A percentile compares a stretch with the other conserved stretches of the same genome.
Evolutionary conservation across 495 filamentous ascomycete genomes (phyloP).

Genomic region (Talaromyces proteolyticus): DNA sequence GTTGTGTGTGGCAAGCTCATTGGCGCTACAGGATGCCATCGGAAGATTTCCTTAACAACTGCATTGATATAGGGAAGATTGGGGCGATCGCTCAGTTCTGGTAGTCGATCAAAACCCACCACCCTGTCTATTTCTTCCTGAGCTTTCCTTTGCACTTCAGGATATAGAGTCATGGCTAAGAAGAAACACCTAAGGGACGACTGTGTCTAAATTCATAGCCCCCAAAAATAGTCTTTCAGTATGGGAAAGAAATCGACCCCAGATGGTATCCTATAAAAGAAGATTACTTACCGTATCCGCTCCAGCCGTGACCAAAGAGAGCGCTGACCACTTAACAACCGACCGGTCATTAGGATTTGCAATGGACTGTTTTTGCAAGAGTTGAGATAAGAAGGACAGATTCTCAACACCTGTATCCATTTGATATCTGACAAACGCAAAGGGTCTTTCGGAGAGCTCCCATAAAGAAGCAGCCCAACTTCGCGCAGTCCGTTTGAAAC

Average conservation of each 20-base stretch:
- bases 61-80: slow-evolving; percentile 37
- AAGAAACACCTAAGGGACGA: slow-evolving; percentile 30
- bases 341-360: slow-evolving; percentile 14
- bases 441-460: slow-evolving; percentile 17
- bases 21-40: slow-evolving; percentile 39
- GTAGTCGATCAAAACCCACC: slow-evolving; percentile 25
- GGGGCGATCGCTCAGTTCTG: slow-evolving; percentile 17
- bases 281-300: slow-evolving; percentile 29
- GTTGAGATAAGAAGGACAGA: slow-evolving; percentile 23
- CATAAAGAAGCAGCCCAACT: slow-evolving; percentile 18
- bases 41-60: slow-evolving; percentile 33
- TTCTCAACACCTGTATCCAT: slow-evolving; percentile 21
- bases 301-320: slow-evolving; percentile 43
- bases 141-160: slow-evolving; percentile 44
- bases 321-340: slow-evolving; percentile 30
- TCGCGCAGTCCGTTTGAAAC: slow-evolving; percentile 31
- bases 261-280: background rate
- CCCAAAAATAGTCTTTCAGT: too few relatives aligned
- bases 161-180: slow-evolving; percentile 41
- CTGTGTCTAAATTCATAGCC: slow-evolving; percentile 23
- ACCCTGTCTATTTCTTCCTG: slow-evolving; percentile 55
- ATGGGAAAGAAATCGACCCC: background rate
- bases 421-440: slow-evolving; percentile 34
- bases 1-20: slow-evolving; percentile 49
- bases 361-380: slow-evolving; percentile 16